Percentiles rank a stretch among this genome's conserved stretches.
Evolutionary conservation across 352 stramenopile genomes (phyloP).

Genomic region (Saprolegnia parasitica): DNA sequence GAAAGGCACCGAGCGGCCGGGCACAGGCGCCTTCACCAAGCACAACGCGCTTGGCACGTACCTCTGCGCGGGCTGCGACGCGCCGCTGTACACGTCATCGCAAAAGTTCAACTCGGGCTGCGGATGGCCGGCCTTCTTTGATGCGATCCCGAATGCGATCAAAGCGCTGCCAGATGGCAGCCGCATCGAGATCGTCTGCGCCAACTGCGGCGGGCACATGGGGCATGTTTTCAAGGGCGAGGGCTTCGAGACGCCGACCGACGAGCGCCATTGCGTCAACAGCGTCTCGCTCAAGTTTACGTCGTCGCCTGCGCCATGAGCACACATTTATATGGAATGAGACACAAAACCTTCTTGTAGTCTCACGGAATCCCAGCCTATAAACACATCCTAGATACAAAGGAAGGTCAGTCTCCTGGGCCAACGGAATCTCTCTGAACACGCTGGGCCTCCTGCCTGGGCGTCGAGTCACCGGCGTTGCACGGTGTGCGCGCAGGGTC

Average conservation of each 20-base stretch:
- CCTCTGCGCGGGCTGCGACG: constrained; percentile 83
- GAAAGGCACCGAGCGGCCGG: constrained; percentile 85
- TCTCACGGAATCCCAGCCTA: no score
- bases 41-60: constrained; percentile 79
- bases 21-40: constrained; percentile 88
- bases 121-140: constrained; percentile 88
- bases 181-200: constrained; percentile 86
- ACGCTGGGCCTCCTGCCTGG: no score
- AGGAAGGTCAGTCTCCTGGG: no score
- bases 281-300: constrained; percentile 82
- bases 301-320: not conserved
- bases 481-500: no score
- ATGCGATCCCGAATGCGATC: constrained; percentile 83
- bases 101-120: constrained; percentile 90
- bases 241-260: constrained; percentile 79
- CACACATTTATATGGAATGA: no score
- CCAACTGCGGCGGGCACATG: constrained; percentile 86
- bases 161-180: constrained; percentile 65
- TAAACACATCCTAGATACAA: no score
- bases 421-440: no score
- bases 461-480: no score
- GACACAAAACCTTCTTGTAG: no score
- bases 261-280: constrained; percentile 90
- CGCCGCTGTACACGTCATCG: constrained; percentile 80
- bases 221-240: constrained; percentile 89